These are phyloP conservation scores for Rhodotorula sp. DNA, from an alignment of 1,284 basidiomycete species.

Conservation along the genomic window DNA sequence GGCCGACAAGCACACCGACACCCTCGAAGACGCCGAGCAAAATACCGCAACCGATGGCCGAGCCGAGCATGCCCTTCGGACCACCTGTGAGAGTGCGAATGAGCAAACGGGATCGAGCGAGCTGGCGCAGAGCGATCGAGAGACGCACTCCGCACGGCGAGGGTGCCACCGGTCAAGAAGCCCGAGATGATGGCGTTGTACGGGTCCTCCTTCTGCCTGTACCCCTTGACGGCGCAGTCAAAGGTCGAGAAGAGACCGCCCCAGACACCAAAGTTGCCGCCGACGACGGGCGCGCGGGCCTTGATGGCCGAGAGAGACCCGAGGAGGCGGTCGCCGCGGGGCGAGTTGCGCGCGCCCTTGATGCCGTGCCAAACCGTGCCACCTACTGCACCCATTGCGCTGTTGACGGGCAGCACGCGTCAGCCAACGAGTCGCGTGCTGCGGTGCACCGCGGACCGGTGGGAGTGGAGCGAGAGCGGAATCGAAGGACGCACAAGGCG, in stretches of 20 bases:
- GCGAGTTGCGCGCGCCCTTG: slow-evolving; percentile 96
- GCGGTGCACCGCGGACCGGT: not conserved
- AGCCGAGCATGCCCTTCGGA: slow-evolving; percentile 82
- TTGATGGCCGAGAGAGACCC: slow-evolving; percentile 97
- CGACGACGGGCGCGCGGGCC: slow-evolving; percentile 95
- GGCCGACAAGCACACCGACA: slow-evolving; percentile 80
- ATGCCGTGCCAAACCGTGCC: slow-evolving; percentile 99
- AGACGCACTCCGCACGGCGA: slow-evolving; percentile 86
- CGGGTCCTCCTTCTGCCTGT: slow-evolving; percentile 97
- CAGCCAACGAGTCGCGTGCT: not conserved
- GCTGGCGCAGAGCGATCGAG: not conserved
- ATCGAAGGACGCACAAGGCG: slow-evolving; percentile 57
- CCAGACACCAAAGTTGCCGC: slow-evolving; percentile 53
- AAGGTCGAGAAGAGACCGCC: slow-evolving; percentile 70
- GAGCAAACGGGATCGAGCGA: not conserved
- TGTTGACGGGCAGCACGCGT: not conserved
- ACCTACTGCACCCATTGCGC: slow-evolving; percentile 88
- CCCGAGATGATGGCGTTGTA: slow-evolving; percentile 99
- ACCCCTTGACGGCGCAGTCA: slow-evolving; percentile 96
- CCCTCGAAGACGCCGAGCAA: slow-evolving; percentile 84
- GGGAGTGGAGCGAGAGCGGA: not conserved
- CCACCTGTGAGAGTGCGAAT: slow-evolving; percentile 63
- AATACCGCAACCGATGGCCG: slow-evolving; percentile 93
- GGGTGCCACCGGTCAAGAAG: slow-evolving; percentile 95
- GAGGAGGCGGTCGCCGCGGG: slow-evolving; percentile 87